Evolutionary conservation across 2,329 filamentous ascomycete species (phyloP).

Genomic region (Pyrenophora seminiperda): DNA sequence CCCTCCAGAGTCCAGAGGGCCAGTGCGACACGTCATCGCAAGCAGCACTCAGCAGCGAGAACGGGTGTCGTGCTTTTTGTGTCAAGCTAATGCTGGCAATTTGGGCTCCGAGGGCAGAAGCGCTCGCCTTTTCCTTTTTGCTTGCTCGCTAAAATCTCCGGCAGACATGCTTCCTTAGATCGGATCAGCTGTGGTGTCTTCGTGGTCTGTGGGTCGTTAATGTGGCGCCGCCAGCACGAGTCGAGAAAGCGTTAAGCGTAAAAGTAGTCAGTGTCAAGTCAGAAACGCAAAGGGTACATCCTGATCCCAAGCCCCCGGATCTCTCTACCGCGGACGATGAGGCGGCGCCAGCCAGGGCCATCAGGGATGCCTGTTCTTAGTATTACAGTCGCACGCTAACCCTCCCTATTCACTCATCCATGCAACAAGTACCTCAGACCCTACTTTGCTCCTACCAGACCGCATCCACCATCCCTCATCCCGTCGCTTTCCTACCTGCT

Average conservation of each 20-base stretch:
- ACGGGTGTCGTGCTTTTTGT: constrained; percentile 35
- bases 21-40: constrained; percentile 43
- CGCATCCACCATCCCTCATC: constrained; percentile 35
- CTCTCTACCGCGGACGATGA: constrained; percentile 43
- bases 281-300: constrained; percentile 38
- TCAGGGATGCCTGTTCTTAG: constrained; percentile 42
- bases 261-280: constrained; percentile 39
- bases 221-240: constrained; percentile 46
- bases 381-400: constrained; percentile 41
- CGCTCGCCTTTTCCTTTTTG: constrained; percentile 31
- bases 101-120: constrained; percentile 26
- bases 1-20: constrained; percentile 2
- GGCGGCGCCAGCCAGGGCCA: constrained; percentile 31
- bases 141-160: constrained; percentile 35
- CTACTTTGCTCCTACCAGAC: constrained; percentile 43
- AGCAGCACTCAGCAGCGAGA: constrained; percentile 16
- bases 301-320: constrained; percentile 43
- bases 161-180: constrained; percentile 38
- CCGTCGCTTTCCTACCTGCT: constrained; percentile 35
- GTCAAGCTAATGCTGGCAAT: constrained; percentile 34
- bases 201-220: constrained; percentile 43
- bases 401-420: constrained; percentile 40
- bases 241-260: constrained; percentile 39
- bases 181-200: constrained; percentile 37
- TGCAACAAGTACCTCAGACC: constrained; percentile 37